Conservation (phyloP, 176 grass and related monocot species). For the Musa schizocarpa region DNA sequence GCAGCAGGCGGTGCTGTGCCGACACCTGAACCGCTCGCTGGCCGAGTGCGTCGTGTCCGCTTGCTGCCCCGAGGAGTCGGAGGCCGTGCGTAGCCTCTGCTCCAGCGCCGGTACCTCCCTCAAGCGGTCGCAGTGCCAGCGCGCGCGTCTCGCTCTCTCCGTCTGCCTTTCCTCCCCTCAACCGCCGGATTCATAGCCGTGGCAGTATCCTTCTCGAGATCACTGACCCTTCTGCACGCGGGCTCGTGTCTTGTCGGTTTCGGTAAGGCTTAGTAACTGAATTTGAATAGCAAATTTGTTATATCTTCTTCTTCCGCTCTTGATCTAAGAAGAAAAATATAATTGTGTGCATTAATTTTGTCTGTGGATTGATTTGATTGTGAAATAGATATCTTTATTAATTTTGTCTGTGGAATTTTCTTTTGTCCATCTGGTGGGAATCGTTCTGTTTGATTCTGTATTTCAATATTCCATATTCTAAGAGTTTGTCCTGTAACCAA, state of each 20-base stretch:
- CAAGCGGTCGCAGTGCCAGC: constrained; percentile 70
- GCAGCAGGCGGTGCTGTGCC: constrained; percentile 44
- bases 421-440: no score
- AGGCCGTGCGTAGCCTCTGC: constrained; percentile 58
- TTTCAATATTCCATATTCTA: no score
- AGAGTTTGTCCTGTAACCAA: no score
- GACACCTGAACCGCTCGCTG: constrained; percentile 68
- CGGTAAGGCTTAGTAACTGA: neutral
- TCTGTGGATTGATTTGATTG: no score
- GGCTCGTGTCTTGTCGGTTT: neutral
- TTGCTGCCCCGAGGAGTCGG: constrained; percentile 52
- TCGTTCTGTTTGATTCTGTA: no score
- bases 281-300: no score
- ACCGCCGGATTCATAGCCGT: neutral
- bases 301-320: no score
- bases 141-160: constrained; percentile 53
- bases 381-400: no score
- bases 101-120: constrained; percentile 52
- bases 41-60: constrained; percentile 60
- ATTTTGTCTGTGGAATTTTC: no score
- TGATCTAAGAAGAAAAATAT: no score
- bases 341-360: no score
- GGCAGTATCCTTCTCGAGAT: neutral
- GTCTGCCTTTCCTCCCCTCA: constrained; percentile 74
- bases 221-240: neutral